These are phyloP conservation scores for Neoboletus brunneissimus DNA, from an alignment of 768 basidiomycete species.

Conservation along the genomic window DNA sequence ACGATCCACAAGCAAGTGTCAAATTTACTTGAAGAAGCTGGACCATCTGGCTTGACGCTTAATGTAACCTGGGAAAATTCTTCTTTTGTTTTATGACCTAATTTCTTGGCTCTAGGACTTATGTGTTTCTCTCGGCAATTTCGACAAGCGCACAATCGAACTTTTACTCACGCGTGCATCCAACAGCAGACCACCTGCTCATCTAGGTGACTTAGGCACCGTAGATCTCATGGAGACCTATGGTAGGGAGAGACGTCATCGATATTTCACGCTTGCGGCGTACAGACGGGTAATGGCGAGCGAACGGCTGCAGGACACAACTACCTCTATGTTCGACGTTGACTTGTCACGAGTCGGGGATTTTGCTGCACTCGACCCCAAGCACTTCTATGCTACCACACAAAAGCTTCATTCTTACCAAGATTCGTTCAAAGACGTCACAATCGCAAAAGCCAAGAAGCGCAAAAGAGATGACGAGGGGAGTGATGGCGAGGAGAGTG, in stretches of 20 bases:
- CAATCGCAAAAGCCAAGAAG: constrained; percentile 25
- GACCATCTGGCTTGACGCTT: constrained; percentile 66
- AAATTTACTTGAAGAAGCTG: constrained; percentile 68
- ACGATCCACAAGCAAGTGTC: constrained; percentile 79
- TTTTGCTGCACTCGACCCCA: constrained; percentile 45
- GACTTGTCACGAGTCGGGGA: constrained; percentile 53
- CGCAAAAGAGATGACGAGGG: constrained; percentile 30
- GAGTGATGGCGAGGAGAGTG: constrained; percentile 17
- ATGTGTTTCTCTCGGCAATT: constrained; percentile 56
- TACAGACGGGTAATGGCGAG: constrained; percentile 61
- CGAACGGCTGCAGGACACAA: constrained; percentile 60
- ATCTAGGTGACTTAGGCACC: constrained; percentile 70
- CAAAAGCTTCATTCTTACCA: constrained; percentile 44
- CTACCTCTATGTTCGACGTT: constrained; percentile 41
- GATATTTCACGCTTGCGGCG: constrained; percentile 74
- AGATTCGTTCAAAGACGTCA: constrained; percentile 45
- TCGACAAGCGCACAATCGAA: constrained; percentile 82
- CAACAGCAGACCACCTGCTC: constrained; percentile 59
- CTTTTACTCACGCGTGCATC: constrained; percentile 71
- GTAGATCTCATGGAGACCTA: constrained; percentile 74
- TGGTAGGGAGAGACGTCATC: constrained; percentile 82
- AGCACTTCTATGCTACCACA: constrained; percentile 54
- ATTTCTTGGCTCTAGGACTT: constrained; percentile 50
- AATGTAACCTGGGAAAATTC: constrained; percentile 43
- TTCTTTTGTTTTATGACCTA: not conserved